Conservation (phyloP, 2,329 filamentous ascomycete genomes). For the Orbilia blumenaviensis region DNA sequence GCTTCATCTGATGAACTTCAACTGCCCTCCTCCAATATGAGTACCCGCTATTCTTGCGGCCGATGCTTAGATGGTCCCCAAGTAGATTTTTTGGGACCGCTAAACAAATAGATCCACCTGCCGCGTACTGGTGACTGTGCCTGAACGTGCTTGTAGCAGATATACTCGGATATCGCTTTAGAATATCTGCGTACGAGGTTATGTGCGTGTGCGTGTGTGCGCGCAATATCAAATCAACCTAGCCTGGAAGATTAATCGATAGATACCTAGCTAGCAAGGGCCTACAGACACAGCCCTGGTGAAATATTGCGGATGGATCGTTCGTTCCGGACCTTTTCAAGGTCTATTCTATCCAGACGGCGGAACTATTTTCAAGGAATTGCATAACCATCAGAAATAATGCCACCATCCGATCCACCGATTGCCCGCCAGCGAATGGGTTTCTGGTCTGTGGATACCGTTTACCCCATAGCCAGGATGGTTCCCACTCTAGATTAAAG, state of each 20-base stretch:
- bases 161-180: background rate
- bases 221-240: slow-evolving; percentile 35
- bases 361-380: slow-evolving; percentile 53
- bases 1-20: background rate
- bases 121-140: slow-evolving; percentile 23
- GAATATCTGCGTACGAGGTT: no score
- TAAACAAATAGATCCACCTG: slow-evolving; percentile 32
- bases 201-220: background rate
- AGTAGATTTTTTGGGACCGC: slow-evolving; percentile 19
- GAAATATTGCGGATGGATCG: slow-evolving; percentile 14
- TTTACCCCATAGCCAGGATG: slow-evolving; percentile 52
- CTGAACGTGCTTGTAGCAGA: slow-evolving; percentile 15
- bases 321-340: slow-evolving; percentile 23
- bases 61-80: slow-evolving; percentile 22
- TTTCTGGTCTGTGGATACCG: slow-evolving; percentile 51
- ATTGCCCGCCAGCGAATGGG: slow-evolving; percentile 46
- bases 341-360: slow-evolving; percentile 37
- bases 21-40: background rate
- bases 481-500: slow-evolving; percentile 54
- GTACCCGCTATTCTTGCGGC: background rate
- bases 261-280: slow-evolving; percentile 1
- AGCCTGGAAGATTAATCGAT: slow-evolving; percentile 7
- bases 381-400: slow-evolving; percentile 47
- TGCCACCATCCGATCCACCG: slow-evolving; percentile 53
- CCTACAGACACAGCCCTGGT: slow-evolving; percentile 6